phyloP scores from a whole-genome alignment of 495 filamentous ascomycete genomes.

The Talaromyces trachyspermus region DNA sequence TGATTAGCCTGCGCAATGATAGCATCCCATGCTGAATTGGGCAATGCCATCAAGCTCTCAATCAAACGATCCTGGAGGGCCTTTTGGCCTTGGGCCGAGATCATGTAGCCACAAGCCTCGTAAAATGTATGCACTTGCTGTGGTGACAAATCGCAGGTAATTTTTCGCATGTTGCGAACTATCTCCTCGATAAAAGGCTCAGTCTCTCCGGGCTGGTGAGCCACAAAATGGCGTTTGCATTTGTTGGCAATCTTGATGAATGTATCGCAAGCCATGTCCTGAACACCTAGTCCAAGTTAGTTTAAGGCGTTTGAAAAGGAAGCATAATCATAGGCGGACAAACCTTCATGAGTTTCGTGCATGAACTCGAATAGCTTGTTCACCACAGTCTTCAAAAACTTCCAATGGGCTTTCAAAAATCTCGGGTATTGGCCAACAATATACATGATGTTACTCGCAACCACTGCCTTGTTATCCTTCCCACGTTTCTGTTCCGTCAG shows the following conservation, averaged over 20 bases:
- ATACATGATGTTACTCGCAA: slow-evolving; percentile 99
- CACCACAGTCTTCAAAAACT: slow-evolving; percentile 98
- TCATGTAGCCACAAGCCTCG: slow-evolving; percentile 99
- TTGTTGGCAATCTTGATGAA: slow-evolving; percentile 99
- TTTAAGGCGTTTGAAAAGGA: background rate
- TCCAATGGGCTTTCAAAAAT: slow-evolving; percentile 98
- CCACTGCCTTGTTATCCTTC: slow-evolving; percentile 98
- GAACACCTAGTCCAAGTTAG: slow-evolving; percentile 61
- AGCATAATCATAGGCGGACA: slow-evolving; percentile 16
- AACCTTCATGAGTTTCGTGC: slow-evolving; percentile 98
- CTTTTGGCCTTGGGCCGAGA: slow-evolving; percentile 92
- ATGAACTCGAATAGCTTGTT: slow-evolving; percentile 99
- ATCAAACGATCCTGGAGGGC: slow-evolving; percentile 84
- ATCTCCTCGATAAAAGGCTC: slow-evolving; percentile 99
- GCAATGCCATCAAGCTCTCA: slow-evolving; percentile 83
- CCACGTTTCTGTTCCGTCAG: slow-evolving; percentile 98
- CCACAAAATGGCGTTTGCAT: slow-evolving; percentile 95
- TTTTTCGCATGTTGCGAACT: slow-evolving; percentile 87
- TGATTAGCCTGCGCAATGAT: slow-evolving; percentile 82
- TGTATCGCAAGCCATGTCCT: slow-evolving; percentile 99
- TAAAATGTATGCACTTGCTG: slow-evolving; percentile 99
- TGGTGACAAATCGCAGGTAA: slow-evolving; percentile 87
- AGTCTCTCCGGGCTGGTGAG: slow-evolving; percentile 84
- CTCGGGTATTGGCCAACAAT: slow-evolving; percentile 98
- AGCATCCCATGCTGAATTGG: slow-evolving; percentile 89